These are phyloP conservation scores for Amanita rubescens DNA, from an alignment of 768 basidiomycete genomes.

Conservation along the genomic window DNA sequence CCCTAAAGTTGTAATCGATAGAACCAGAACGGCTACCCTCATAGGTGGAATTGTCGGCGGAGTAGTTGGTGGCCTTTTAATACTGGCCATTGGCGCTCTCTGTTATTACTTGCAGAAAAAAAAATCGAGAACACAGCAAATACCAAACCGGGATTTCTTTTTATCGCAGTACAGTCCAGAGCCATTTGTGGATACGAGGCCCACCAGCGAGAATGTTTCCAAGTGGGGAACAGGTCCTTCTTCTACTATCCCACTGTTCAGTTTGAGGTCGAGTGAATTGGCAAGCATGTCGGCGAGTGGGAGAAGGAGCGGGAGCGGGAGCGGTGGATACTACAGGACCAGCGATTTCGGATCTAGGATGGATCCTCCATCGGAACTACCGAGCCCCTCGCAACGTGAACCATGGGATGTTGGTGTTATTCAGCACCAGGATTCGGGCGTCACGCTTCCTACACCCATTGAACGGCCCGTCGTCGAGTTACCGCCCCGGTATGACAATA, in stretches of 20 bases:
- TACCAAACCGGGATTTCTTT: conserved; percentile 36
- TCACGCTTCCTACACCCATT: too few relatives aligned
- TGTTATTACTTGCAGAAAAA: conserved; percentile 45
- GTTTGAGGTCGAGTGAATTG: conserved; percentile 18
- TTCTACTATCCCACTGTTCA: not conserved
- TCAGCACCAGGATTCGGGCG: too few relatives aligned
- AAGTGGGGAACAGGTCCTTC: not conserved
- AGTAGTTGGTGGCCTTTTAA: conserved; percentile 43
- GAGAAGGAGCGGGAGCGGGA: too few relatives aligned
- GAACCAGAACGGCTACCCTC: conserved; percentile 28
- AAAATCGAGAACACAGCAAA: conserved; percentile 23
- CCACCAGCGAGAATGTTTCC: conserved; percentile 15
- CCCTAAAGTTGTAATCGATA: not conserved
- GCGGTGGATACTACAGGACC: not conserved
- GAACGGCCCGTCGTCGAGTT: not conserved
- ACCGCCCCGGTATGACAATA: conserved; percentile 15
- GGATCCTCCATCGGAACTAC: not conserved
- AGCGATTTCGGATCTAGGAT: not conserved
- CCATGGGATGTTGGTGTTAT: not conserved
- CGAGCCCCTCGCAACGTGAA: not conserved
- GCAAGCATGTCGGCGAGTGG: not conserved
- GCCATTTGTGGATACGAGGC: conserved; percentile 64
- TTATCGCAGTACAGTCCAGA: conserved; percentile 71
- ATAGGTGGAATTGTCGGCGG: conserved; percentile 42
- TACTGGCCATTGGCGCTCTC: conserved; percentile 32